These are phyloP conservation scores for Didymella glomerata DNA, from an alignment of 2,329 filamentous ascomycete species.

Conservation along the genomic window DNA sequence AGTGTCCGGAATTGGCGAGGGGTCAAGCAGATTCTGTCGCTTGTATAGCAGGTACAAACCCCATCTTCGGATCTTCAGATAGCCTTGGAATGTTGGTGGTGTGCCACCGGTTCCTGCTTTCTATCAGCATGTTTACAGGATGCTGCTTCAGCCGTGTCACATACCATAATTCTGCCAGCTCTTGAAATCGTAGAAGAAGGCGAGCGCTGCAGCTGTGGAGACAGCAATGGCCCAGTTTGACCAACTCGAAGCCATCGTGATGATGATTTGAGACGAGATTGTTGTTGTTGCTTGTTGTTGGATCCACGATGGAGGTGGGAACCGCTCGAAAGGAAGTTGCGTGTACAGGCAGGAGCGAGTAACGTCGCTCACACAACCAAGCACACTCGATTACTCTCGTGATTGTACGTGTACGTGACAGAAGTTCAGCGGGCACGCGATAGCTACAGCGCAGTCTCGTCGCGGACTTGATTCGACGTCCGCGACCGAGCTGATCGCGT, in stretches of 20 bases:
- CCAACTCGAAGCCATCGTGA: not conserved
- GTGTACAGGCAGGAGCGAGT: not conserved
- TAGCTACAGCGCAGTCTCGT: not conserved
- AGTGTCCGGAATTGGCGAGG: conserved; percentile 34
- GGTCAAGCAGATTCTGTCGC: conserved; percentile 36
- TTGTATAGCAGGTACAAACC: conserved; percentile 41
- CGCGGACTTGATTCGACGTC: not conserved
- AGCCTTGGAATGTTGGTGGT: conserved; percentile 42
- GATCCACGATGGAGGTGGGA: not conserved
- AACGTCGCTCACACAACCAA: not conserved
- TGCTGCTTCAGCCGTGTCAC: not conserved
- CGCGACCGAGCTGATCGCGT: not conserved
- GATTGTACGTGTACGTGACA: not conserved
- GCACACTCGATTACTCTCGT: not conserved
- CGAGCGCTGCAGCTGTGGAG: conserved; percentile 24
- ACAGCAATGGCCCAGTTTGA: conserved; percentile 19
- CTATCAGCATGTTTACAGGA: conserved; percentile 13
- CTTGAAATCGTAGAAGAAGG: conserved; percentile 36
- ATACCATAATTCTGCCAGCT: conserved; percentile 36
- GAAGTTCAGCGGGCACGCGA: not conserved
- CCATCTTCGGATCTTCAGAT: conserved; percentile 42
- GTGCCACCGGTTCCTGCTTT: conserved; percentile 43
- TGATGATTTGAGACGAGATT: not conserved
- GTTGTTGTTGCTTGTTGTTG: not conserved
- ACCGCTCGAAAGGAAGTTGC: not conserved